Evolutionary conservation across 208 protist genomes (phyloP), one percentile per base, ranked within the genome.

Genomic region (Porcisia hertigi): DNA sequence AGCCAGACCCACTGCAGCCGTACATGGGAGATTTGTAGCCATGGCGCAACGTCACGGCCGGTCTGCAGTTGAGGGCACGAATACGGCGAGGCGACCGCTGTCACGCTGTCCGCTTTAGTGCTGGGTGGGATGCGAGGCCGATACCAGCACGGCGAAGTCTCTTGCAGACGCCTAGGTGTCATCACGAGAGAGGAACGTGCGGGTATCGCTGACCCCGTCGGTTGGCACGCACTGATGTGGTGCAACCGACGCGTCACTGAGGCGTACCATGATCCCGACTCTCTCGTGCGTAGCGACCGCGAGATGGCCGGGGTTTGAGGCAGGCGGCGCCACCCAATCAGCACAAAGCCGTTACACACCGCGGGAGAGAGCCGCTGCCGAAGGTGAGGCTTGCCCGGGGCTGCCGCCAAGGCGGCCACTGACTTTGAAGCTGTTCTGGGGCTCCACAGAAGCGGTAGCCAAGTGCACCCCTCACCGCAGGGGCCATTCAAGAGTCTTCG

Each of bases 1-100:
- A 87, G 67, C 83, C 78, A 84, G 54, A 73, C 71, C 82, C 77
- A 83, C 54, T 60, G 67, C 59, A 87, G 65, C 5, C 75, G 78
- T 45, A 81, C 53, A 14, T 79, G 39, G 20, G 58, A 58, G n/a
- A 77, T 52, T 30, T 49, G 66, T n/a, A 82, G 65, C 78, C 71
- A 82, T 58, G 78, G 78, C 65, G 52, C 73, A 23, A 82, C 30
- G n/a, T 73, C 66, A 5, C 49, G 71, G 59, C 52, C 63, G 49
- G 74, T 73, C 78, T 71, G 77, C n/a, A 41, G 45, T 41, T 70
- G 72, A 4, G 2, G 63, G 16, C 9, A 36, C 34, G 70, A 39
- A 12, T 67, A 66, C 23, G 39, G 8, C 49, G 20, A 16, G 6
- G 69, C 20, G 18, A 25, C 34, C 53, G 69, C 49, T 45, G 69